Evolutionary conservation across 78 protist genomes (phyloP).

Genomic region (Protostelium mycophagum): DNA sequence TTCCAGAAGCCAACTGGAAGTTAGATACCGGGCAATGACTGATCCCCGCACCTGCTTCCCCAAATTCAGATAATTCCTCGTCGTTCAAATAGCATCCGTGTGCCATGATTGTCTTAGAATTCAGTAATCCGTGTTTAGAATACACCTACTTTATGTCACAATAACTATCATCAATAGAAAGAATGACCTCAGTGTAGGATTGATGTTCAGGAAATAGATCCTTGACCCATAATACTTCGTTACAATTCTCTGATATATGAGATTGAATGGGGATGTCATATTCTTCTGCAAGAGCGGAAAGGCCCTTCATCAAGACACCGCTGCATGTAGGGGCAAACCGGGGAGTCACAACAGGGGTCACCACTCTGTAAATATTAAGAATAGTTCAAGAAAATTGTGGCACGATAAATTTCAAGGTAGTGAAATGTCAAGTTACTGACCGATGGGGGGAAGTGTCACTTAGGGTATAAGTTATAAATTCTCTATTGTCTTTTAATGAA

Average conservation of each 20-base stretch:
- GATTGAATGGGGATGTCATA: slow-evolving; percentile 52
- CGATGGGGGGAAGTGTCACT: too few relatives aligned
- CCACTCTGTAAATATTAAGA: slow-evolving; percentile 14
- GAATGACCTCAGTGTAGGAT: slow-evolving; percentile 51
- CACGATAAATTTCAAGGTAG: background rate
- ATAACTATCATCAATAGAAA: background rate
- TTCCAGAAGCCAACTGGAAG: slow-evolving; percentile 51
- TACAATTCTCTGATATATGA: slow-evolving; percentile 73
- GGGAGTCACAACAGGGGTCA: slow-evolving; percentile 71
- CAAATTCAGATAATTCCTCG: slow-evolving; percentile 34
- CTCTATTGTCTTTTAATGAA: slow-evolving; percentile 25
- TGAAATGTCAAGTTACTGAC: too few relatives aligned
- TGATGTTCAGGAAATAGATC: slow-evolving; percentile 33
- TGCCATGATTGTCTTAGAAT: slow-evolving; percentile 69
- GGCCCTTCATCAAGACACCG: slow-evolving; percentile 32
- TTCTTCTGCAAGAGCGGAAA: slow-evolving; percentile 11
- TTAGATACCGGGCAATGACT: slow-evolving; percentile 81
- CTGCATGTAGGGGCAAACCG: slow-evolving; percentile 82
- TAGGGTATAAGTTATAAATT: slow-evolving; percentile 17
- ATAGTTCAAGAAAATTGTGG: background rate
- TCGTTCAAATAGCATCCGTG: slow-evolving; percentile 68
- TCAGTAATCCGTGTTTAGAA: slow-evolving; percentile 40
- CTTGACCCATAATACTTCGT: slow-evolving; percentile 60
- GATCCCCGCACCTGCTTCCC: slow-evolving; percentile 22
- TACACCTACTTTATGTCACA: background rate